Conservation (phyloP, 1,139 yeast species). For the Eremothecium cymbalariae region DNA sequence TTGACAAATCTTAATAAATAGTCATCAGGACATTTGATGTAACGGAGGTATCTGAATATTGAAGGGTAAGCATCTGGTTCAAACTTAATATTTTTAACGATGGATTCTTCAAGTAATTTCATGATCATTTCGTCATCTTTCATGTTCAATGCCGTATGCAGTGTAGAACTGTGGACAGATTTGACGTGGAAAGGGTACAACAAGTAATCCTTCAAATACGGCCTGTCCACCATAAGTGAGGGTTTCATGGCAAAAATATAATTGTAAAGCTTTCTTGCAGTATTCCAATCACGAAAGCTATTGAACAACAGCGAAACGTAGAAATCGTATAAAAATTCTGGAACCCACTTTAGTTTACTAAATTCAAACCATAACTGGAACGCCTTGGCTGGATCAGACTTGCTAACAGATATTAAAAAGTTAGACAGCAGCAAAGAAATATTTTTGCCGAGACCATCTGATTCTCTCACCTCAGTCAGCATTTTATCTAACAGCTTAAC, state of each 20-base stretch:
- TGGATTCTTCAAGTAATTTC: slow-evolving; percentile 35
- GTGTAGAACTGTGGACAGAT: slow-evolving; percentile 22
- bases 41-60: slow-evolving; percentile 29
- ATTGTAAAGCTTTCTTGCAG: slow-evolving; percentile 31
- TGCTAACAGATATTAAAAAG: slow-evolving; percentile 31
- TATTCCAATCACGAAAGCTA: slow-evolving; percentile 28
- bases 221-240: slow-evolving; percentile 8
- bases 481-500: slow-evolving; percentile 46
- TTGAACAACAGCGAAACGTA: slow-evolving; percentile 31
- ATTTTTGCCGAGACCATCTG: slow-evolving; percentile 26
- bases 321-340: slow-evolving; percentile 36
- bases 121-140: slow-evolving; percentile 31
- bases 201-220: slow-evolving; percentile 19
- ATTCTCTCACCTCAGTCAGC: slow-evolving; percentile 30
- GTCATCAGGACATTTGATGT: slow-evolving; percentile 27
- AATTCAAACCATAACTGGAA: slow-evolving; percentile 33
- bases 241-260: slow-evolving; percentile 32
- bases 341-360: slow-evolving; percentile 34
- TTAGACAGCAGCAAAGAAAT: slow-evolving; percentile 30
- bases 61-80: slow-evolving; percentile 29
- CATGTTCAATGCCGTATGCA: slow-evolving; percentile 29
- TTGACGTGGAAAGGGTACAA: slow-evolving; percentile 24
- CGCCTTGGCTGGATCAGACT: slow-evolving; percentile 29
- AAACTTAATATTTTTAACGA: slow-evolving; percentile 30
- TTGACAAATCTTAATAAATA: slow-evolving; percentile 30